Percentiles rank a stretch among this genome's conserved stretches.
Evolutionary conservation across 371 early-diverging fungal genomes (phyloP).

Genomic region (Sporodiniella umbellata): DNA sequence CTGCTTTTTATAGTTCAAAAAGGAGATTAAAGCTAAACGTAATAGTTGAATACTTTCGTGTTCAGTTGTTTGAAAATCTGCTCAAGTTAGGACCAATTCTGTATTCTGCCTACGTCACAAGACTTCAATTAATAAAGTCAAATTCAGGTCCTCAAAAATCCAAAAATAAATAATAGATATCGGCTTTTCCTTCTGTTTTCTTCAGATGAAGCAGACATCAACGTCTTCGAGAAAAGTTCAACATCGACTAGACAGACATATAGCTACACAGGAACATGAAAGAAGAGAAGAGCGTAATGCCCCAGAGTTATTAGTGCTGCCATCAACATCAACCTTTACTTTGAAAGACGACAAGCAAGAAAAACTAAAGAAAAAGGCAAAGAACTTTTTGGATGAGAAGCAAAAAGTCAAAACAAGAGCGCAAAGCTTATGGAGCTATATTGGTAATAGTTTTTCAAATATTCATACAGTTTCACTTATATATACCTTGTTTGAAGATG

Average conservation of each 20-base stretch:
- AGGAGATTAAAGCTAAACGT: no score
- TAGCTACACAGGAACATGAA: not conserved
- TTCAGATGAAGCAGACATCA: not conserved
- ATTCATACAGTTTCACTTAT: not conserved
- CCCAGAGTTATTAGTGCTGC: constrained; percentile 29
- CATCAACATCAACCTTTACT: constrained; percentile 42
- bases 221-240: not conserved
- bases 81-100: no score
- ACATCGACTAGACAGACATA: not conserved
- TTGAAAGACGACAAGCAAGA: constrained; percentile 50
- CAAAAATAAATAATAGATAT: not conserved
- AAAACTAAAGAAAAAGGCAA: constrained; percentile 67
- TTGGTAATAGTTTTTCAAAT: constrained; percentile 45
- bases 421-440: constrained; percentile 63
- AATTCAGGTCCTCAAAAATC: constrained; percentile 4
- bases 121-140: not conserved
- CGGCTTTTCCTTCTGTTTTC: not conserved
- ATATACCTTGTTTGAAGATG: constrained; percentile 47
- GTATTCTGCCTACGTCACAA: constrained; percentile 1
- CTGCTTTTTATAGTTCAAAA: no score
- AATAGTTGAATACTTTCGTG: no score
- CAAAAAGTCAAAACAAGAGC: constrained; percentile 74
- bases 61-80: no score
- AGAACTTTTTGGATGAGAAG: constrained; percentile 75
- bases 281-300: not conserved